Evolutionary conservation across 768 basidiomycete species (phyloP).

Genomic region (Gyrodon lividus): DNA sequence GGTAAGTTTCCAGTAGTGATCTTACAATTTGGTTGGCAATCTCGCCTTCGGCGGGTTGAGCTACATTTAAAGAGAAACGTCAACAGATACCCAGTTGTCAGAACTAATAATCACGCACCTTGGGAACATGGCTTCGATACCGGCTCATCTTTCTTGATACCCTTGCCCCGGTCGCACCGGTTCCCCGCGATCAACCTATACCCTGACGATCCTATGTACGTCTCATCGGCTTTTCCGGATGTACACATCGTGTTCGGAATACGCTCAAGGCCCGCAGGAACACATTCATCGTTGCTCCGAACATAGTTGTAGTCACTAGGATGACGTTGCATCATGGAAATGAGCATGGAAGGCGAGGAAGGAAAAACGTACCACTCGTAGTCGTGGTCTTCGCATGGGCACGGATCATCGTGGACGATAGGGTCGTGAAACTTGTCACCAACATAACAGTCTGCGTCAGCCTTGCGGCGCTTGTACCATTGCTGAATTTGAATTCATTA

Average conservation of each 20-base stretch:
- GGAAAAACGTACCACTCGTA: slow-evolving; percentile 77
- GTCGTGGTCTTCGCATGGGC: slow-evolving; percentile 82
- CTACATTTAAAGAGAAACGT: slow-evolving; percentile 34
- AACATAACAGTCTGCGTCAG: slow-evolving; percentile 83
- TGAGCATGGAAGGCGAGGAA: neutral
- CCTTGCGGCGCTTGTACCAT: slow-evolving; percentile 89
- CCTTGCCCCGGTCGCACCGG: slow-evolving; percentile 63
- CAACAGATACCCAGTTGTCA: neutral
- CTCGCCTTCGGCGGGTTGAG: slow-evolving; percentile 77
- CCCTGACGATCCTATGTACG: slow-evolving; percentile 86
- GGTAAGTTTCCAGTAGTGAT: neutral
- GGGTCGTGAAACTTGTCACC: slow-evolving; percentile 90
- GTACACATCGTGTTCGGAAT: slow-evolving; percentile 75
- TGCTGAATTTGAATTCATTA: slow-evolving; percentile 51
- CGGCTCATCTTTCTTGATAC: slow-evolving; percentile 64
- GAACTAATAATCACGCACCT: slow-evolving; percentile 40
- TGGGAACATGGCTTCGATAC: slow-evolving; percentile 75
- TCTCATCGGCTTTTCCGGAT: slow-evolving; percentile 47
- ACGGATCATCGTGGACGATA: slow-evolving; percentile 76
- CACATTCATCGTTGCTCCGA: slow-evolving; percentile 69
- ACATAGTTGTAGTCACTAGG: slow-evolving; percentile 88
- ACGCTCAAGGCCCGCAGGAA: slow-evolving; percentile 84
- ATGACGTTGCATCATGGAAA: neutral
- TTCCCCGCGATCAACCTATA: slow-evolving; percentile 93
- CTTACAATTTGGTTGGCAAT: slow-evolving; percentile 74